Percentiles rank a stretch among this genome's conserved stretches.
Evolutionary conservation across 176 grass and related monocot genomes (phyloP).

Genomic region (Carex scoparia): DNA sequence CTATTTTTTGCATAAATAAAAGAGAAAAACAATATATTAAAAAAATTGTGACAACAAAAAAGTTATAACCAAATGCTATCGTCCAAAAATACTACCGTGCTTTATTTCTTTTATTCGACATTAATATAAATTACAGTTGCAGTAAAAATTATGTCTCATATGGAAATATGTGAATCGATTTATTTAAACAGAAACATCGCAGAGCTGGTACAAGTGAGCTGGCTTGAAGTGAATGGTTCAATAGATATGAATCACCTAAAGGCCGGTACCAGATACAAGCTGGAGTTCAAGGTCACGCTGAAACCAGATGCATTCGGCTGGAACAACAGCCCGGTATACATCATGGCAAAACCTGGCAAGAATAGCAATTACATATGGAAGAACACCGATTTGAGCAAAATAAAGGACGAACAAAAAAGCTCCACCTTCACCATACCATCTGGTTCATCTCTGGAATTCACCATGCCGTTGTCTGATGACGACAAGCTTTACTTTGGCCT

Average conservation of each 20-base stretch:
- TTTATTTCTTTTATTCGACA: too few relatives aligned
- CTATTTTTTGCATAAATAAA: too few relatives aligned
- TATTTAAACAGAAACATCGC: not conserved
- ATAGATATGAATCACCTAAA: not conserved
- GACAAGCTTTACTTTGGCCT: not conserved
- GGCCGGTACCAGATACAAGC: not conserved
- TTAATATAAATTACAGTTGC: too few relatives aligned
- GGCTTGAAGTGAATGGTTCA: not conserved
- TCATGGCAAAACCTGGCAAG: not conserved
- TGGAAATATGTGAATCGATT: not conserved
- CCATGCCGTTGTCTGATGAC: not conserved
- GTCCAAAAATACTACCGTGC: too few relatives aligned
- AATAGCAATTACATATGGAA: not conserved
- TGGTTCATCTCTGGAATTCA: not conserved
- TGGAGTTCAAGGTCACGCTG: not conserved
- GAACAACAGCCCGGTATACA: not conserved
- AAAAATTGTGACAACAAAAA: too few relatives aligned
- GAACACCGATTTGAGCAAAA: not conserved
- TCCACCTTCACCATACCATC: not conserved
- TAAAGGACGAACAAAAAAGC: not conserved
- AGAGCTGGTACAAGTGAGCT: conserved; percentile 7
- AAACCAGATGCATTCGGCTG: conserved; percentile 3
- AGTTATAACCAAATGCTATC: too few relatives aligned
- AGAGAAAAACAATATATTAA: too few relatives aligned
- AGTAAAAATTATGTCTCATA: too few relatives aligned